These are phyloP conservation scores for Laburnicola sp. DNA, from an alignment of 2,329 filamentous ascomycete species.

Conservation along the genomic window DNA sequence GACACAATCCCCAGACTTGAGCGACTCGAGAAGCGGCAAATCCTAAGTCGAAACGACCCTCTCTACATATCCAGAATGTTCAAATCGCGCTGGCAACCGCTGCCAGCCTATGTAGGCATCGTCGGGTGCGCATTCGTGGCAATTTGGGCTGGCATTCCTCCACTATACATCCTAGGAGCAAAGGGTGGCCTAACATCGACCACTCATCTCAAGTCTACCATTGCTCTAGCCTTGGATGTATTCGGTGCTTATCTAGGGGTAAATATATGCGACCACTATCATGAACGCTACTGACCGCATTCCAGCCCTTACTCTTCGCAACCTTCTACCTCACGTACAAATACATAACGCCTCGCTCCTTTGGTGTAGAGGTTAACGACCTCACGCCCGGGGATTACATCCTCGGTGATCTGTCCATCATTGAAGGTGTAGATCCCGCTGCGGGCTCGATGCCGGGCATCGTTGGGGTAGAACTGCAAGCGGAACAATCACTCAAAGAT, in stretches of 20 bases:
- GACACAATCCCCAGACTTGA: slow-evolving; percentile 12
- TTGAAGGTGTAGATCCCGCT: slow-evolving; percentile 18
- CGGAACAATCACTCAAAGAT: too few species aligned
- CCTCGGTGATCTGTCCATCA: slow-evolving; percentile 20
- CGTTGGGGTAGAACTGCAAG: slow-evolving; percentile 13
- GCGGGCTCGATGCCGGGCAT: not conserved
- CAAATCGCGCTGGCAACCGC: slow-evolving; percentile 38
- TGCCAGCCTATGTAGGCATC: slow-evolving; percentile 36
- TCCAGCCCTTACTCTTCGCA: slow-evolving; percentile 20
- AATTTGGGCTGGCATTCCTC: slow-evolving; percentile 31
- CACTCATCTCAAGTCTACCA: slow-evolving; percentile 13
- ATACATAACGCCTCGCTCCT: slow-evolving; percentile 20
- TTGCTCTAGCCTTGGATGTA: slow-evolving; percentile 28
- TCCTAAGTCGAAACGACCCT: slow-evolving; percentile 27
- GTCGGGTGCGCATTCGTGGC: slow-evolving; percentile 27
- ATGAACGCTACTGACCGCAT: not conserved
- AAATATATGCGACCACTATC: slow-evolving; percentile 2
- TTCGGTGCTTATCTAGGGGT: slow-evolving; percentile 32
- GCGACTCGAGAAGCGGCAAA: slow-evolving; percentile 16
- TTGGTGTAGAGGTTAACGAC: slow-evolving; percentile 19
- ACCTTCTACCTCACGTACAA: slow-evolving; percentile 26
- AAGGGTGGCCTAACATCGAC: slow-evolving; percentile 16
- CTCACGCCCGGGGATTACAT: slow-evolving; percentile 24
- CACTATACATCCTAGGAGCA: slow-evolving; percentile 27
- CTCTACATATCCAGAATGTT: slow-evolving; percentile 32